These are phyloP conservation scores for Rostrohypoxylon terebratum DNA, from an alignment of 495 filamentous ascomycete genomes.

Conservation along the genomic window DNA sequence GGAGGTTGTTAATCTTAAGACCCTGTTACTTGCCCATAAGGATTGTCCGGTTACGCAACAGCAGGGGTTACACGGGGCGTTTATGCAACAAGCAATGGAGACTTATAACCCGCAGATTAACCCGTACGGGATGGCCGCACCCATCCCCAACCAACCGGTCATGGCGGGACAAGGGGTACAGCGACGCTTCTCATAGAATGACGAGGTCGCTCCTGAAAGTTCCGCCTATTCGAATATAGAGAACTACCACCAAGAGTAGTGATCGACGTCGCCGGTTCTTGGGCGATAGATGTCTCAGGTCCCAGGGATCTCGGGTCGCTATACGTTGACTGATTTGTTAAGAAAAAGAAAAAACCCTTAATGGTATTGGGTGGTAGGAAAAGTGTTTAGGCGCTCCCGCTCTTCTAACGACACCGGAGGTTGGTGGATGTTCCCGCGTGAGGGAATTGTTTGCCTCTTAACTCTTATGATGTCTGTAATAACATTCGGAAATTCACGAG, in stretches of 20 bases:
- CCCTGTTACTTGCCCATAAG: constrained; percentile 91
- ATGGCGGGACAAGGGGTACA: constrained; percentile 66
- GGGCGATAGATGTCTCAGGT: constrained; percentile 10
- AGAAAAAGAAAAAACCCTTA: constrained; percentile 18
- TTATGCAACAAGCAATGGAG: constrained; percentile 68
- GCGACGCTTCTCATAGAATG: constrained; percentile 63
- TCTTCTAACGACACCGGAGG: constrained; percentile 36
- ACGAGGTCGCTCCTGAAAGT: constrained; percentile 25
- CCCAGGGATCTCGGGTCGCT: constrained; percentile 3
- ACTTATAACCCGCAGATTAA: constrained; percentile 71
- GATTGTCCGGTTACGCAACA: constrained; percentile 93
- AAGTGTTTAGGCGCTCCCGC: constrained; percentile 31
- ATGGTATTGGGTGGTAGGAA: constrained; percentile 35
- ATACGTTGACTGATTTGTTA: constrained; percentile 9
- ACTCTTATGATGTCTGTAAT: constrained; percentile 50
- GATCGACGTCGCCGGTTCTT: constrained; percentile 12
- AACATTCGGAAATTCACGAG: constrained; percentile 51
- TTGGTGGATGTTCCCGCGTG: constrained; percentile 15
- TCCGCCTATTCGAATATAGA: constrained; percentile 26
- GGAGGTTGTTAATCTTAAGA: constrained; percentile 94
- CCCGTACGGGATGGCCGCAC: constrained; percentile 75
- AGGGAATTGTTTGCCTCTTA: constrained; percentile 26
- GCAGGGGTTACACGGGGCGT: constrained; percentile 79
- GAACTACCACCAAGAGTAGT: constrained; percentile 7
- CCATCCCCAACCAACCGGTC: constrained; percentile 65